phyloP scores from a whole-genome alignment of 192 early-diverging fungal genomes.

The Podila epicladia region DNA sequence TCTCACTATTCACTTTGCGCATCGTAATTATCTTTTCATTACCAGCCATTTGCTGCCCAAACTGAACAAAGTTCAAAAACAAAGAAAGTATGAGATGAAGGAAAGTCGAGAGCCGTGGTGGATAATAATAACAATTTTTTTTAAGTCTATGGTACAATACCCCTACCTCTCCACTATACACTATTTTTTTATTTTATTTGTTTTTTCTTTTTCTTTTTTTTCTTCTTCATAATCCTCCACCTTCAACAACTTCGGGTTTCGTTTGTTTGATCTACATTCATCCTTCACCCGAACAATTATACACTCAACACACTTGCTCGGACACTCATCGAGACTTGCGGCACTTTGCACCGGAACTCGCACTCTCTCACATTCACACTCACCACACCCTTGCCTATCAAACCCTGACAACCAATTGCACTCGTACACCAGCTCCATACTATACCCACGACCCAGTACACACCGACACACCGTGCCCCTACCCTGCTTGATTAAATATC shows the following conservation, averaged over 20 bases:
- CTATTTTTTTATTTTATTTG: background rate
- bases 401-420: too few relatives aligned
- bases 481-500: too few relatives aligned
- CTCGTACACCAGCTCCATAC: too few relatives aligned
- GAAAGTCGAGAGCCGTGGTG: background rate
- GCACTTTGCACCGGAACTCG: too few relatives aligned
- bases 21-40: too few relatives aligned
- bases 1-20: too few relatives aligned
- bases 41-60: too few relatives aligned
- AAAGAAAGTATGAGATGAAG: background rate
- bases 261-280: background rate
- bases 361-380: too few relatives aligned
- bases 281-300: background rate
- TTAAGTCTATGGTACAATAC: background rate
- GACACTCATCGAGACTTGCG: too few relatives aligned
- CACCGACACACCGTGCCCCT: too few relatives aligned
- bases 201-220: background rate
- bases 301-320: background rate
- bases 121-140: background rate
- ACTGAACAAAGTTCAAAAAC: background rate
- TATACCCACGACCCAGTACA: too few relatives aligned
- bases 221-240: background rate
- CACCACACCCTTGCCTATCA: too few relatives aligned
- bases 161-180: background rate
- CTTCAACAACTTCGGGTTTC: background rate